Evolutionary conservation across 2,329 filamentous ascomycete genomes (phyloP), one percentile per base, ranked within the genome.

Genomic region (Bertia moriformis): DNA sequence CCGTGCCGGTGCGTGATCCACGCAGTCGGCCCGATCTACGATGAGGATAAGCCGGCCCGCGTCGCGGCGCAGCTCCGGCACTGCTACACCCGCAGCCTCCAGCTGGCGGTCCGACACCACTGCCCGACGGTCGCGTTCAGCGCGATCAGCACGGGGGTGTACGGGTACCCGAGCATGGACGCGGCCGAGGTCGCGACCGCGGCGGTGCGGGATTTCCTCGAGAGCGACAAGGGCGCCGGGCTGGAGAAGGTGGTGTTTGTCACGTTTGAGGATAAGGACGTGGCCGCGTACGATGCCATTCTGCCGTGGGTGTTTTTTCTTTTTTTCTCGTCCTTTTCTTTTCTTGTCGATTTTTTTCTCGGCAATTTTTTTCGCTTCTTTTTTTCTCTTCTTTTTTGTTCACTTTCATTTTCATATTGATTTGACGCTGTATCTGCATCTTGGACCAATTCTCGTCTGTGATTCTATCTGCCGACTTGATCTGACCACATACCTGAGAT

Each of bases 291-390:
- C 55, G 66, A 78, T 39, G 48, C 70, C 18, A 60, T 66, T 24
- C 58, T 94, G 10, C 83, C 88, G 87, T 93, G 59, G 66, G 82
- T 73, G n/a, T n/a, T n/a, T n/a, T n/a, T n/a, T n/a, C n/a, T n/a
- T n/a, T n/a, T n/a, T n/a, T n/a, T n/a, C n/a, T n/a, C n/a, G n/a
- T n/a, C n/a, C n/a, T n/a, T n/a, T n/a, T n/a, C n/a, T n/a, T n/a
- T n/a, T n/a, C n/a, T n/a, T n/a, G n/a, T n/a, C n/a, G n/a, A n/a
- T n/a, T n/a, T n/a, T n/a, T n/a, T n/a, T n/a, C n/a, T n/a, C n/a
- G n/a, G n/a, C n/a, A n/a, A n/a, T n/a, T n/a, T n/a, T n/a, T n/a
- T n/a, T n/a, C n/a, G n/a, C n/a, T n/a, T n/a, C n/a, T n/a, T n/a
- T n/a, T n/a, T n/a, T n/a, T n/a, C n/a, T n/a, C n/a, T n/a, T n/a